Evolutionary conservation across 2,329 filamentous ascomycete genomes (phyloP), one percentile per base, ranked within the genome.

Genomic region (Pseudomassariella vexata): DNA sequence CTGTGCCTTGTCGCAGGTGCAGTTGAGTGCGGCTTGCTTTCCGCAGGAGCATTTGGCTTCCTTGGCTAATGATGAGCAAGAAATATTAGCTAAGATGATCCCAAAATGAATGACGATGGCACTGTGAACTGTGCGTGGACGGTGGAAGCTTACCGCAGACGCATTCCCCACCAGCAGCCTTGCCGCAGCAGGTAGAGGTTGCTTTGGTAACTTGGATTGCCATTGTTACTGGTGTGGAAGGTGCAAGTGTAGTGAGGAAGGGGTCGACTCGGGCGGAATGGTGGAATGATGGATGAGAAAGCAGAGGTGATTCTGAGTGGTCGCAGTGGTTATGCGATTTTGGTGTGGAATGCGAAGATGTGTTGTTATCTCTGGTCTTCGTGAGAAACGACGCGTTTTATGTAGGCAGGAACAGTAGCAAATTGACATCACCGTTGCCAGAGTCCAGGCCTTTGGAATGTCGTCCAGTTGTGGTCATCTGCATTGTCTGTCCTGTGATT

Each of bases 1-100:
- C 4, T 70, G 43, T 4, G 88, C 74, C 60, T 86, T 89, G 50
- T 77, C 77, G 66, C 90, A 95, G 41, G 70, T 83, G 76, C 90
- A 96, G 57, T 89, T 72, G 29, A 95, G 77, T 30, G 90, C 90
- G 4, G 79, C 76, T 56, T 92, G 75, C 68, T 95, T 79, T 54
- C 90, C 90, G 59, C 90, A 96, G 11, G 86, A 94, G 76, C 88
- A 95, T 38, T 70, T 81, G 7, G 78, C 78, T 60, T 81, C 70
- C 48, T 76, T 60, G 47, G 76, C 77, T 76, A n/a, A n/a, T n/a
- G n/a, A n/a, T n/a, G n/a, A n/a, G 52, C 45, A 26, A 14, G 15
- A 32, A 28, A 19, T 19, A 23, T 40, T 26, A 36, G 30, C 18
- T 23, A 34, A 38, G 28, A 25, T 21, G n/a, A n/a, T n/a, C n/a